Evolutionary conservation across 768 basidiomycete genomes (phyloP).

Genomic region (Lactarius pseudohatsudake): DNA sequence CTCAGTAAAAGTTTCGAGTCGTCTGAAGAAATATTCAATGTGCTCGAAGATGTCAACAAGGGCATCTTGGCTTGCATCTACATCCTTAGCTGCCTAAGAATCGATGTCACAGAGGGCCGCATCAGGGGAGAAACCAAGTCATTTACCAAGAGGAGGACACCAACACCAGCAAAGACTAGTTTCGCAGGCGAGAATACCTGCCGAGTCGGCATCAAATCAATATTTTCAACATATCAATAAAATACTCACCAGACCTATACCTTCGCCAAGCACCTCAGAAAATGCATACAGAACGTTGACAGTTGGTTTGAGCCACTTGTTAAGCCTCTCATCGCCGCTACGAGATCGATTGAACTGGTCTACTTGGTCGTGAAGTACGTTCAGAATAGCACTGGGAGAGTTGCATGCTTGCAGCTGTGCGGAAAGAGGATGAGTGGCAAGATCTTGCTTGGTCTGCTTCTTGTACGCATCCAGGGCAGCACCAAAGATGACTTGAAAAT

Average conservation of each 20-base stretch:
- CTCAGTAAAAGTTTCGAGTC: slow-evolving; percentile 1
- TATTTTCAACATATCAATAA: not conserved
- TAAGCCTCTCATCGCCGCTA: too few relatives aligned
- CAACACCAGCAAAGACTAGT: slow-evolving; percentile 5
- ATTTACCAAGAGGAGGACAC: not conserved
- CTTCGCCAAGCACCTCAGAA: not conserved
- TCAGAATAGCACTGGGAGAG: slow-evolving; percentile 1
- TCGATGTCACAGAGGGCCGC: not conserved
- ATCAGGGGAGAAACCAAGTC: not conserved
- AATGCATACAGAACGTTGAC: slow-evolving; percentile 2
- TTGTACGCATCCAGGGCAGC: not conserved
- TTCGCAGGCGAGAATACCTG: slow-evolving; percentile 8
- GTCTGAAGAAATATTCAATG: slow-evolving; percentile 8
- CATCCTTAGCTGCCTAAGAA: slow-evolving; percentile 4
- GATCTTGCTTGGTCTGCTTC: slow-evolving; percentile 4
- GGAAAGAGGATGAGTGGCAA: not conserved
- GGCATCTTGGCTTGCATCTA: not conserved
- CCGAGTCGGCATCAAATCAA: not conserved
- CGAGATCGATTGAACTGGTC: not conserved
- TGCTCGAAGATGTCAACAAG: slow-evolving; percentile 3
- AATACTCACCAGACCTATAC: not conserved
- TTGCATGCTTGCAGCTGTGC: slow-evolving; percentile 4
- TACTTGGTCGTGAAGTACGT: not conserved
- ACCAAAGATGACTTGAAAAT: not conserved
- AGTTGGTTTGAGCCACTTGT: slow-evolving; percentile 3